A percentile compares a stretch with the other conserved stretches of the same genome.
Evolutionary conservation across 352 stramenopile species (phyloP).

Genomic region (Phytophthora nicotianae): DNA sequence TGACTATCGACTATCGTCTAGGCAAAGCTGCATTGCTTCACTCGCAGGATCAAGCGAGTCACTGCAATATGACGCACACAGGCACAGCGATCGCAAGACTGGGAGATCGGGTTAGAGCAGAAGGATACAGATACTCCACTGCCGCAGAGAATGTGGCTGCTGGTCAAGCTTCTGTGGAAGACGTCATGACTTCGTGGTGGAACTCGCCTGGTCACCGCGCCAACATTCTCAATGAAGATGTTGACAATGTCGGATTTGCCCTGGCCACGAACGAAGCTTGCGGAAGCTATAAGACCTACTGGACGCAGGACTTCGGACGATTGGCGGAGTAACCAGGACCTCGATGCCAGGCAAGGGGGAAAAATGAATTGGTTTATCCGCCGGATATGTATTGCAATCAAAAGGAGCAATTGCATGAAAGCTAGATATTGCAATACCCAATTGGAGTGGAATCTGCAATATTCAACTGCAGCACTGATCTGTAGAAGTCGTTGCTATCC

Average conservation of each 20-base stretch:
- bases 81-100: slow-evolving; percentile 38
- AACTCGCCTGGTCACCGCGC: slow-evolving; percentile 52
- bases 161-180: slow-evolving; percentile 40
- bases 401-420: too few species aligned
- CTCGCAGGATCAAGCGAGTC: slow-evolving; percentile 48
- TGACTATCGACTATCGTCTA: slow-evolving; percentile 55
- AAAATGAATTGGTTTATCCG: too few species aligned
- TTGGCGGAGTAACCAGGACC: slow-evolving; percentile 33
- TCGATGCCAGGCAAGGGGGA: too few species aligned
- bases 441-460: too few species aligned
- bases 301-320: slow-evolving; percentile 47
- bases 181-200: slow-evolving; percentile 59
- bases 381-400: too few species aligned
- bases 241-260: slow-evolving; percentile 40
- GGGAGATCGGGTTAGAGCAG: slow-evolving; percentile 33
- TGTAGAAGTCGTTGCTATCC: too few species aligned
- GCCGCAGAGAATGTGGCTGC: slow-evolving; percentile 57
- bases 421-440: too few species aligned
- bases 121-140: slow-evolving; percentile 42
- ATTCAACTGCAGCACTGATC: too few species aligned
- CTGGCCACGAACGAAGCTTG: slow-evolving; percentile 32
- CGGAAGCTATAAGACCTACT: slow-evolving; percentile 35
- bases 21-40: slow-evolving; percentile 39
- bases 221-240: slow-evolving; percentile 45
- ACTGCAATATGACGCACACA: slow-evolving; percentile 51